These are phyloP conservation scores for Neurospora sp. DNA, from an alignment of 495 filamentous ascomycete genomes.

Conservation along the genomic window DNA sequence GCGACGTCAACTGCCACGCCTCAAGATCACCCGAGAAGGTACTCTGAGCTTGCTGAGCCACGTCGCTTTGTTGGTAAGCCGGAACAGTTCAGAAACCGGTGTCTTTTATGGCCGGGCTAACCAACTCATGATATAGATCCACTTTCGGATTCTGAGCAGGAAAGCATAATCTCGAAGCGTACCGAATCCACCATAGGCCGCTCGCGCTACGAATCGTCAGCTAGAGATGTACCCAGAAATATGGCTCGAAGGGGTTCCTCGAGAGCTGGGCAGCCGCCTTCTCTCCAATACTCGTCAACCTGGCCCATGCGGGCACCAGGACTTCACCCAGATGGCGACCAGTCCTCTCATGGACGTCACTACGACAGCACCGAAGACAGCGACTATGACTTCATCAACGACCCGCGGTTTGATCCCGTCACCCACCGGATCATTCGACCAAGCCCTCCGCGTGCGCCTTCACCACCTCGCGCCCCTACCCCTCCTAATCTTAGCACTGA, in stretches of 20 bases:
- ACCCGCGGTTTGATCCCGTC: not conserved
- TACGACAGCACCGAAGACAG: not conserved
- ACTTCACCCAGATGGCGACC: not conserved
- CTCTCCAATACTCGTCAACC: not conserved
- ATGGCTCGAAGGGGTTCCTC: not conserved
- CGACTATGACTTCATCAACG: not conserved
- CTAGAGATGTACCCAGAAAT: not conserved
- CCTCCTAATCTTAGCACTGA: not conserved
- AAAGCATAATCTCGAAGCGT: not conserved
- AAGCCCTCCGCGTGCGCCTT: not conserved
- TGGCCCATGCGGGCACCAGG: not conserved
- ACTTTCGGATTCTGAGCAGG: not conserved
- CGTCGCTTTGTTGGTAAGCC: not conserved
- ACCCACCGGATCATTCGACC: not conserved
- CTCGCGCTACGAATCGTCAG: not conserved
- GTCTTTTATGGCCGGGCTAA: not conserved
- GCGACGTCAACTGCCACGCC: not conserved
- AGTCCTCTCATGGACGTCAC: not conserved
- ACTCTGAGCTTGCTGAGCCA: not conserved
- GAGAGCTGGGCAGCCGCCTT: not conserved
- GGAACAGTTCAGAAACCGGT: not conserved
- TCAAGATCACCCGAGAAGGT: not conserved
- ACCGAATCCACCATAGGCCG: not conserved
- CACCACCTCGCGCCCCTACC: not conserved
- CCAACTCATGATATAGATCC: not conserved